A percentile compares a stretch with the other conserved stretches of the same genome.
Evolutionary conservation across 192 early-diverging fungal species (phyloP).

Genomic region (Coemansia umbellata): DNA sequence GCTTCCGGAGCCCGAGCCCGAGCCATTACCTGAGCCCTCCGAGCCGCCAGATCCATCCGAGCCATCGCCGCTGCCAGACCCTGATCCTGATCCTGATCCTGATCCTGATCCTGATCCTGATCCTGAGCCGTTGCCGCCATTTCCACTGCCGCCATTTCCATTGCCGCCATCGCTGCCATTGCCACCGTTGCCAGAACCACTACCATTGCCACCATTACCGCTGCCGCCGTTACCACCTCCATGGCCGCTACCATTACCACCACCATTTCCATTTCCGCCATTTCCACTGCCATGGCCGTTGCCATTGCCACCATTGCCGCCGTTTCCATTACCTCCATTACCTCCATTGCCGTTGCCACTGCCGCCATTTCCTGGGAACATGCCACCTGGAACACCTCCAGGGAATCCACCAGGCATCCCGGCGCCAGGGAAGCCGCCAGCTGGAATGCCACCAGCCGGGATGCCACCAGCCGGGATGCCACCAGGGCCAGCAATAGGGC

Average conservation of each 20-base stretch:
- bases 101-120: neutral
- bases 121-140: conserved; percentile 3
- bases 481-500: conserved; percentile 3
- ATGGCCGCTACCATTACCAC: too few species aligned
- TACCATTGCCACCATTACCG: neutral
- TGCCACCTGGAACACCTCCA: conserved; percentile 11
- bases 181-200: conserved; percentile 2
- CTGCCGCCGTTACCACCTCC: too few species aligned
- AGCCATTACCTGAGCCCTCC: conserved; percentile 4
- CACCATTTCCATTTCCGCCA: too few species aligned
- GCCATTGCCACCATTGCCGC: too few species aligned
- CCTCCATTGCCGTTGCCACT: neutral
- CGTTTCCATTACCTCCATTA: too few species aligned
- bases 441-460: conserved; percentile 6
- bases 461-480: conserved; percentile 4
- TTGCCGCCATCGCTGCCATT: conserved; percentile 1
- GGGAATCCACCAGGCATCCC: conserved; percentile 12
- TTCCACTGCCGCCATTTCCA: conserved; percentile 5
- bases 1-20: conserved; percentile 5
- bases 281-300: too few species aligned
- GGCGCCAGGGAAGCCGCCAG: conserved; percentile 11
- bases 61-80: neutral
- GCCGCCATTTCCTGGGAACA: neutral
- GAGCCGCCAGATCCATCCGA: neutral
- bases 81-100: neutral